Percentiles rank a stretch among this genome's conserved stretches.
Conservation (phyloP, 208 protist species). For the Kentomonas sorsogonicus region DNA sequence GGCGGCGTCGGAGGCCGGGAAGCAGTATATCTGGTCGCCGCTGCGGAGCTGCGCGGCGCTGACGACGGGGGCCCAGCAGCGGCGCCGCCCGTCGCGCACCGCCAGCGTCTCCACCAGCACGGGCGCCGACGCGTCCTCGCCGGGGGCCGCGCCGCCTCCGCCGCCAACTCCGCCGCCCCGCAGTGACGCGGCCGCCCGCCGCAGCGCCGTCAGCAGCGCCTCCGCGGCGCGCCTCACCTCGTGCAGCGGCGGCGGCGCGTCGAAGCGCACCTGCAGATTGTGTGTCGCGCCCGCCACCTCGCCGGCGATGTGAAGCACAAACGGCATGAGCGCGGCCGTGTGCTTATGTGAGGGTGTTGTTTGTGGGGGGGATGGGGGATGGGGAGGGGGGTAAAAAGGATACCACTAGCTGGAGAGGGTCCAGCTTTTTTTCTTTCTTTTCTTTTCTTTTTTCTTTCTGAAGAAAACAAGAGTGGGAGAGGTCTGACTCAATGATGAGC, state of each 20-base stretch:
- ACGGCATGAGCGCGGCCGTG: neutral
- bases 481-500: no score
- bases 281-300: conserved; percentile 14
- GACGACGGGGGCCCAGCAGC: conserved; percentile 46
- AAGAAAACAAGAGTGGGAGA: neutral
- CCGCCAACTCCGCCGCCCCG: neutral
- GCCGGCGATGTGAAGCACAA: conserved; percentile 35
- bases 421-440: neutral
- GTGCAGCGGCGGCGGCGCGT: conserved; percentile 39
- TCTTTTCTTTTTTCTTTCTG: conserved; percentile 2
- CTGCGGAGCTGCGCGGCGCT: conserved; percentile 49
- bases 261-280: conserved; percentile 57
- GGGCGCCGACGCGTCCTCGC: neutral
- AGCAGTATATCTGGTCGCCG: conserved; percentile 54
- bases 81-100: conserved; percentile 30
- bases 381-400: neutral
- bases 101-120: conserved; percentile 37
- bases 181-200: neutral
- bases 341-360: neutral
- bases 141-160: no score
- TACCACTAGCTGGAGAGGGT: neutral
- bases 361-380: neutral
- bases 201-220: conserved; percentile 28
- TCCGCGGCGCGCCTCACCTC: conserved; percentile 46
- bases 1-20: conserved; percentile 4